phyloP scores from a whole-genome alignment of 176 grass and related monocot genomes.

The Musa beccarii region DNA sequence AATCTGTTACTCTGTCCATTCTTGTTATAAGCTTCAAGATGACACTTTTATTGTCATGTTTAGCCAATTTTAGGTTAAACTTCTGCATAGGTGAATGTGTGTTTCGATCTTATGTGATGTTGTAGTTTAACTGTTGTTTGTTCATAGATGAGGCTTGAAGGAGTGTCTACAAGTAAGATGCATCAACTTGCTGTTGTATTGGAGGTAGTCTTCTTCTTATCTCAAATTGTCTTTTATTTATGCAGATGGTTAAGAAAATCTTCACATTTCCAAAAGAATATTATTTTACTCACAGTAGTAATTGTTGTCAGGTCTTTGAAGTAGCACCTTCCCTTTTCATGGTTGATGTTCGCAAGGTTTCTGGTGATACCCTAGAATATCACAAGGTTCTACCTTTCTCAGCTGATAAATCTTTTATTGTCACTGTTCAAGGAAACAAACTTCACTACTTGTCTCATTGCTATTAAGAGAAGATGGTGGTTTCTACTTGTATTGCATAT shows the following conservation, averaged over 20 bases:
- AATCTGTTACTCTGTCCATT: no score
- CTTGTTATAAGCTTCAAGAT: no score
- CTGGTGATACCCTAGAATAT: slow-evolving; percentile 90
- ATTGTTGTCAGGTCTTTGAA: slow-evolving; percentile 67
- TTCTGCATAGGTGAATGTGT: neutral
- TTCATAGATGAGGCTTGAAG: slow-evolving; percentile 75
- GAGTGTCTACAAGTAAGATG: slow-evolving; percentile 45
- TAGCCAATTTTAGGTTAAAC: neutral
- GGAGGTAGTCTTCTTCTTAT: slow-evolving; percentile 44
- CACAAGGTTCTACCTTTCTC: slow-evolving; percentile 53
- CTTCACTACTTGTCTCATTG: no score
- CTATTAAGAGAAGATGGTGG: no score
- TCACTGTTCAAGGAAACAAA: no score
- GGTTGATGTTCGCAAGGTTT: slow-evolving; percentile 90
- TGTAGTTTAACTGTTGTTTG: neutral
- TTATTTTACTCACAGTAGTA: slow-evolving; percentile 21
- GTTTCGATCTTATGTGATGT: slow-evolving; percentile 1
- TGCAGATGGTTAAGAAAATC: neutral
- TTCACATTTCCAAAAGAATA: neutral
- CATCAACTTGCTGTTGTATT: slow-evolving; percentile 76
- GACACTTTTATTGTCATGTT: no score
- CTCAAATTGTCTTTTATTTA: neutral
- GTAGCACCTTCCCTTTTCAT: slow-evolving; percentile 91
- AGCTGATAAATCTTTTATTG: neutral
- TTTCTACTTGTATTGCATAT: no score